Evolutionary conservation across 192 early-diverging fungal species (phyloP).

Genomic region (Lunasporangiospora selenospora): DNA sequence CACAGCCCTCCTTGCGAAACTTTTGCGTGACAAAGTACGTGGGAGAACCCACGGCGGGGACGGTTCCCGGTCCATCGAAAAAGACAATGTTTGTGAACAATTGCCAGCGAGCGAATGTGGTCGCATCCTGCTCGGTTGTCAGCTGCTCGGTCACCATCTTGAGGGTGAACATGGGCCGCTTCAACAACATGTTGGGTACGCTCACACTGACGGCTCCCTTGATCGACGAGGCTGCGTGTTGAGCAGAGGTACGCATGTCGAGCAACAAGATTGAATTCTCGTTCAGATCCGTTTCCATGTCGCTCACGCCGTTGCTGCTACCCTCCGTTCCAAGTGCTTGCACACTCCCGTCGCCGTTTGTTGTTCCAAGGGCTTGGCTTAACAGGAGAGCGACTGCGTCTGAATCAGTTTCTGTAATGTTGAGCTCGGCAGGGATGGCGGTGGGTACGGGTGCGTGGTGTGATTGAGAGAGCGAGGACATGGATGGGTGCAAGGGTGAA

Average conservation of each 20-base stretch:
- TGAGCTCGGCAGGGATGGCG: slow-evolving; percentile 21
- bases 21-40: slow-evolving; percentile 65
- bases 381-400: slow-evolving; percentile 21
- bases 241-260: slow-evolving; percentile 73
- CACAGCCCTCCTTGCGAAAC: slow-evolving; percentile 60
- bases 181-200: slow-evolving; percentile 77
- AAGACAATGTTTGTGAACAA: slow-evolving; percentile 66
- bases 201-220: slow-evolving; percentile 68
- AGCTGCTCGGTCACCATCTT: slow-evolving; percentile 68
- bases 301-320: background rate
- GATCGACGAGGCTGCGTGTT: slow-evolving; percentile 60
- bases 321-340: too few relatives aligned
- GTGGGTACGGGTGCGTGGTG: slow-evolving; percentile 3
- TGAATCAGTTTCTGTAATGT: slow-evolving; percentile 10
- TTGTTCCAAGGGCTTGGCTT: slow-evolving; percentile 12
- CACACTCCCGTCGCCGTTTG: background rate
- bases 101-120: slow-evolving; percentile 60
- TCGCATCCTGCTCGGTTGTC: slow-evolving; percentile 56
- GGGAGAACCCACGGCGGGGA: slow-evolving; percentile 54
- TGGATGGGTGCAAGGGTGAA: slow-evolving; percentile 18
- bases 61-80: slow-evolving; percentile 67
- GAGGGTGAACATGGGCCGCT: slow-evolving; percentile 65
- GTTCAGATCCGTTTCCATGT: slow-evolving; percentile 9
- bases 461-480: slow-evolving; percentile 26
- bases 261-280: slow-evolving; percentile 58